phyloP scores from a whole-genome alignment of 805 yeast species.

The Diddensiella santjacobensis region DNA sequence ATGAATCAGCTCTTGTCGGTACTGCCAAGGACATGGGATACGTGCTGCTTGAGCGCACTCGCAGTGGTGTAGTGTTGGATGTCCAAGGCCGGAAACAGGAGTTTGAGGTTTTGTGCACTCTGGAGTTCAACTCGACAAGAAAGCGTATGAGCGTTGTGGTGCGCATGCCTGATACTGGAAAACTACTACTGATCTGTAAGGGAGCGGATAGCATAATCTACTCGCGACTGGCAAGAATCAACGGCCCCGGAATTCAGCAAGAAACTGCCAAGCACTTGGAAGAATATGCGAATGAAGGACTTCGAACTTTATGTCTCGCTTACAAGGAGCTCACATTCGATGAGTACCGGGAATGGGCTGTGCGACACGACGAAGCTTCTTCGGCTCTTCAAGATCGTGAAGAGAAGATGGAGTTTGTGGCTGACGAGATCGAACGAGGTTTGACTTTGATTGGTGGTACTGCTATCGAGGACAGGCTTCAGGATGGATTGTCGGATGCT shows the following conservation, averaged over 20 bases:
- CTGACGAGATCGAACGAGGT: slow-evolving; percentile 56
- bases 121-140: slow-evolving; percentile 67
- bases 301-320: slow-evolving; percentile 72
- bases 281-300: slow-evolving; percentile 70
- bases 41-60: slow-evolving; percentile 51
- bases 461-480: slow-evolving; percentile 76
- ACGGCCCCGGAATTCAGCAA: slow-evolving; percentile 30
- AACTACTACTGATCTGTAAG: slow-evolving; percentile 51
- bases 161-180: slow-evolving; percentile 39
- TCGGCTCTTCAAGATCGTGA: slow-evolving; percentile 58
- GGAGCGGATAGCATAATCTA: slow-evolving; percentile 78
- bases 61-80: slow-evolving; percentile 44
- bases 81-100: slow-evolving; percentile 44
- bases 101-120: slow-evolving; percentile 50
- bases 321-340: slow-evolving; percentile 44
- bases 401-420: slow-evolving; percentile 47
- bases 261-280: slow-evolving; percentile 63
- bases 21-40: slow-evolving; percentile 72
- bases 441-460: slow-evolving; percentile 68
- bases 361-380: slow-evolving; percentile 49
- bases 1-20: slow-evolving; percentile 75
- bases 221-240: slow-evolving; percentile 35
- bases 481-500: slow-evolving; percentile 73
- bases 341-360: slow-evolving; percentile 48
- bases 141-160: slow-evolving; percentile 76